Evolutionary conservation across 495 filamentous ascomycete genomes (phyloP).

Genomic region (Neurospora intermedia): DNA sequence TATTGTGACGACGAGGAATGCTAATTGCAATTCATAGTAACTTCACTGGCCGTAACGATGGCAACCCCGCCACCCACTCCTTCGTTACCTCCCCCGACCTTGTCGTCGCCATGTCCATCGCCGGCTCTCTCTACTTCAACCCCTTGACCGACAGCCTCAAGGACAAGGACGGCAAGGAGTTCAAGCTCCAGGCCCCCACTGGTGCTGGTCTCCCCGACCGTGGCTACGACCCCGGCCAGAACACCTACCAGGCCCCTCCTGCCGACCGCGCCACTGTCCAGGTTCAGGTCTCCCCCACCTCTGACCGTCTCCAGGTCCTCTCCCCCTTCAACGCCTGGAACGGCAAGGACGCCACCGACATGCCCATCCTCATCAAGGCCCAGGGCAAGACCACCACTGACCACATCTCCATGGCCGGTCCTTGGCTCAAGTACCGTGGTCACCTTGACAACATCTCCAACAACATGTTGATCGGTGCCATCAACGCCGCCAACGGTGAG

Average conservation of each 20-base stretch:
- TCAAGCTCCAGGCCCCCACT: constrained; percentile 67
- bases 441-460: constrained; percentile 99
- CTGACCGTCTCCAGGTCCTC: constrained; percentile 90
- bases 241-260: constrained; percentile 97
- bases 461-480: constrained; percentile 99
- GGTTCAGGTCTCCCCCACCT: constrained; percentile 79
- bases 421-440: constrained; percentile 99
- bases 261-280: constrained; percentile 56
- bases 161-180: constrained; percentile 96
- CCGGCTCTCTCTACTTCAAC: constrained; percentile 92
- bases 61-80: constrained; percentile 95
- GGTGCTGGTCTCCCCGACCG: constrained; percentile 70
- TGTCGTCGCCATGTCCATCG: constrained; percentile 83
- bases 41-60: constrained; percentile 98
- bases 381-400: constrained; percentile 98
- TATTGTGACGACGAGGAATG: constrained; percentile 64
- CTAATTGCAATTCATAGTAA: constrained; percentile 93
- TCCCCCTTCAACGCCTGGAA: constrained; percentile 81
- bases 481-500: constrained; percentile 90
- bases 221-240: constrained; percentile 86
- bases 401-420: constrained; percentile 98
- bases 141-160: constrained; percentile 88
- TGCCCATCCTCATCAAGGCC: constrained; percentile 95
- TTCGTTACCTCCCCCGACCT: constrained; percentile 99
- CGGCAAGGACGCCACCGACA: constrained; percentile 79